Conservation (phyloP, 805 yeast genomes). For the Pichia pseudocactophila region DNA sequence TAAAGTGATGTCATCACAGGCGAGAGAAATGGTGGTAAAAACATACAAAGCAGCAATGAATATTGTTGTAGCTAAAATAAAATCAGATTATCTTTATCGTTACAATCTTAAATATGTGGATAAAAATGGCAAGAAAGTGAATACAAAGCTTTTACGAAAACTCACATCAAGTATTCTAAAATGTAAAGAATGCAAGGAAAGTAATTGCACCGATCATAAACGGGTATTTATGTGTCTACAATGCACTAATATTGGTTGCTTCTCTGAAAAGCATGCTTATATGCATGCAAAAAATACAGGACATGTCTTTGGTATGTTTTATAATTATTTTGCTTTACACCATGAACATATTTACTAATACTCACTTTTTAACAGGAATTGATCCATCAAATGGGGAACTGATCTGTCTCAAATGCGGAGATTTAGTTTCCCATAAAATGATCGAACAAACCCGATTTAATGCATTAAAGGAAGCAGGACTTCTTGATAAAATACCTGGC, state of each 20-base stretch:
- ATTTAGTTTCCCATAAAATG: constrained; percentile 54
- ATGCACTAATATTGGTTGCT: constrained; percentile 72
- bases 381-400: constrained; percentile 61
- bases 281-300: constrained; percentile 38
- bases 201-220: constrained; percentile 24
- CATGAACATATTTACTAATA: constrained; percentile 4
- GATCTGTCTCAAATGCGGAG: constrained; percentile 72
- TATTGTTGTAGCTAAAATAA: constrained; percentile 26
- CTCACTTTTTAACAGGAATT: constrained; percentile 31
- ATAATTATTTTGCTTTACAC: constrained; percentile 21
- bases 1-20: constrained; percentile 40
- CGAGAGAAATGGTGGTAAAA: constrained; percentile 38
- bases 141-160: constrained; percentile 30
- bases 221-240: constrained; percentile 56
- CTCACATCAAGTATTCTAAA: constrained; percentile 37
- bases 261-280: constrained; percentile 38
- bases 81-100: constrained; percentile 6
- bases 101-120: constrained; percentile 19
- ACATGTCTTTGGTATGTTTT: constrained; percentile 42
- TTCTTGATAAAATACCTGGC: constrained; percentile 22
- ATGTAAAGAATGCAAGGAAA: constrained; percentile 41
- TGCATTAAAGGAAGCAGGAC: constrained; percentile 18
- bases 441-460: constrained; percentile 43
- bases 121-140: constrained; percentile 31
- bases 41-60: constrained; percentile 46